Evolutionary conservation across 1,284 basidiomycete species (phyloP).

Genomic region (Apiotrichum sp.): DNA sequence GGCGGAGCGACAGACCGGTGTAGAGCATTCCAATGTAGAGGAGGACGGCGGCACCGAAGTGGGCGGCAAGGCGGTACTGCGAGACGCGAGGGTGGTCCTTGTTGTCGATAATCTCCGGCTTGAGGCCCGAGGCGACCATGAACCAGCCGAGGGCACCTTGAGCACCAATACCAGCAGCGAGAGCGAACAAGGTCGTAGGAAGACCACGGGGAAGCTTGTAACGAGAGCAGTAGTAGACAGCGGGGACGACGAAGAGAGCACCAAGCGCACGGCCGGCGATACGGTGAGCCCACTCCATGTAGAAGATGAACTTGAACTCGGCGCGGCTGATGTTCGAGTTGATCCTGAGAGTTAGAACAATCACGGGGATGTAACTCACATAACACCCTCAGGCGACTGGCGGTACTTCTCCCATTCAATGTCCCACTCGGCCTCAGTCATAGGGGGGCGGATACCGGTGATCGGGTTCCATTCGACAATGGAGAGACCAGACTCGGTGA

Average conservation of each 20-base stretch:
- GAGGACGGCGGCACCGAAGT: slow-evolving; percentile 81
- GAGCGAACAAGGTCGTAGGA: slow-evolving; percentile 59
- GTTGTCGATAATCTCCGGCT: slow-evolving; percentile 69
- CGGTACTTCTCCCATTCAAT: slow-evolving; percentile 93
- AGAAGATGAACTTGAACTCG: slow-evolving; percentile 95
- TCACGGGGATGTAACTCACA: slow-evolving; percentile 55
- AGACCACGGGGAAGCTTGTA: slow-evolving; percentile 62
- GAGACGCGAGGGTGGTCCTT: slow-evolving; percentile 87
- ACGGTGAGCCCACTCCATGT: slow-evolving; percentile 98
- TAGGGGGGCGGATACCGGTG: slow-evolving; percentile 79
- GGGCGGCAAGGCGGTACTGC: slow-evolving; percentile 92
- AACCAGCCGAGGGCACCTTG: slow-evolving; percentile 95
- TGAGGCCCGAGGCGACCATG: slow-evolving; percentile 97
- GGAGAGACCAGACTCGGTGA: slow-evolving; percentile 95
- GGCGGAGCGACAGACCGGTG: slow-evolving; percentile 68
- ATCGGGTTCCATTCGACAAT: slow-evolving; percentile 98
- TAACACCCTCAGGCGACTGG: slow-evolving; percentile 86
- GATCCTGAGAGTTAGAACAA: slow-evolving; percentile 53
- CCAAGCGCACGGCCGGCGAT: slow-evolving; percentile 89
- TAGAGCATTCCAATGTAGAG: slow-evolving; percentile 89
- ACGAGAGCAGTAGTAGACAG: slow-evolving; percentile 68
- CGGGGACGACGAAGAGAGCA: slow-evolving; percentile 64
- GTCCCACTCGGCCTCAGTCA: slow-evolving; percentile 72
- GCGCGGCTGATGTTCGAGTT: slow-evolving; percentile 80
- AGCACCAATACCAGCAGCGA: slow-evolving; percentile 75